Base-by-base conservation (phyloP, 805 yeast species). In the Nakazawaea pomicola region DNA sequence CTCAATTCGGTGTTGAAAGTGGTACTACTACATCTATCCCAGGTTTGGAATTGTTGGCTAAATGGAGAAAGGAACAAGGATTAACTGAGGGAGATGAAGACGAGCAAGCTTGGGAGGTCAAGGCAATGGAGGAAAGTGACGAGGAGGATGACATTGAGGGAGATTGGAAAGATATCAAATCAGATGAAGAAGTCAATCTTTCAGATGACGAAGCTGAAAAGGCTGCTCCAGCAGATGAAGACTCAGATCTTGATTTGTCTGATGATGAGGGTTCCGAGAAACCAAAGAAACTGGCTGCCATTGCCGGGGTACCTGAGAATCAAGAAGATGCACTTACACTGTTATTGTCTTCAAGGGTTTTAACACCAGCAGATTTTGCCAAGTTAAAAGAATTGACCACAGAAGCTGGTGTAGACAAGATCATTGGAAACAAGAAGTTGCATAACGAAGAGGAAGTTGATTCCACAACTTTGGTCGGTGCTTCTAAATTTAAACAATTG, bases 301-400 rank as follows among this genome's bases (percentile, higher is more conserved):
- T n/a, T n/a, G 48, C 64, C 6, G 62, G 60, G 45, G 47, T 39
- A 19, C 49, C 36, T 38, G 49, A 46, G 36, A 46, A 42, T 48
- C 52, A 65, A 19, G 68, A 58, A 20, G 67, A 68, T 16, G 66
- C 72, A n/a, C 71, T 72, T 67, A 65, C 70, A 42, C 78, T 78
- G 43, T 50, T 87, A 49, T 83, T 81, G 29, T 72, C 84, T n/a
- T 74, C 78, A 36, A 78, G 84, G 51, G 83, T 93, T 46, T 72
- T 93, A 51, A 93, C 99, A 0, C 99, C 99, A 17, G 97, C 98
- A 1, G 99, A 93, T 68, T 93, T 90, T 58, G 96, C 96, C 47
- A 91, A 91, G 64, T 72, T 93, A 53, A 91, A 91, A 55, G 96
- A 93, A 62, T 74, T 93, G 53, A 77, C 80, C 55, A 70, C 78